These are phyloP conservation scores for Metschnikowia peoriensis DNA, from an alignment of 805 yeast genomes.

Conservation along the genomic window DNA sequence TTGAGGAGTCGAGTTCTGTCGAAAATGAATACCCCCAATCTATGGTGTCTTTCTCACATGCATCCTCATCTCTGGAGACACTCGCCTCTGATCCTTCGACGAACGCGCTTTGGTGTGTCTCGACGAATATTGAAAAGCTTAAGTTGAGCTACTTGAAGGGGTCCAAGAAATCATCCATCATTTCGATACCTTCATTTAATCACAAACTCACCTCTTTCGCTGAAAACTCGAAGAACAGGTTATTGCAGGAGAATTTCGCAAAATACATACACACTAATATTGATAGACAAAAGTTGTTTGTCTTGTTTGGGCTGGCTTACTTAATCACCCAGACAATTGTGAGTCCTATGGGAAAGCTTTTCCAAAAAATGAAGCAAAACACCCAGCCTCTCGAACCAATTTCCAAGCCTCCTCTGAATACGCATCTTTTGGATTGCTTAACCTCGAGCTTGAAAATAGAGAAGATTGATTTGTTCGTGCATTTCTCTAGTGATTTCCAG, in stretches of 20 bases:
- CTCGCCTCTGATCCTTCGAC: slow-evolving; percentile 16
- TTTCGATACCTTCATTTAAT: slow-evolving; percentile 24
- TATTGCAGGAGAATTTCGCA: slow-evolving; percentile 5
- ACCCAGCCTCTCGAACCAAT: slow-evolving; percentile 9
- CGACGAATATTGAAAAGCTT: slow-evolving; percentile 17
- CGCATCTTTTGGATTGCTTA: slow-evolving; percentile 1
- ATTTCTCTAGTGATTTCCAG: slow-evolving; percentile 16
- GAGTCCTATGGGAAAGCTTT: slow-evolving; percentile 27
- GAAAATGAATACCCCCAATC: not conserved
- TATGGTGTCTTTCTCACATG: slow-evolving; percentile 5
- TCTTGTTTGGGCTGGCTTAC: slow-evolving; percentile 33
- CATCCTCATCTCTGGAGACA: slow-evolving; percentile 31
- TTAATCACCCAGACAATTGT: slow-evolving; percentile 29
- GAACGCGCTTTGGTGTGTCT: slow-evolving; percentile 25
- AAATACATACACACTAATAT: slow-evolving; percentile 20
- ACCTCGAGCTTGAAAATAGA: slow-evolving; percentile 4
- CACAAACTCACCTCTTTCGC: slow-evolving; percentile 9
- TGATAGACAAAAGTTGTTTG: slow-evolving; percentile 33
- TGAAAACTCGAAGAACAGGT: not conserved
- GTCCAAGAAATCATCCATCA: slow-evolving; percentile 14
- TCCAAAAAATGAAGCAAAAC: slow-evolving; percentile 24
- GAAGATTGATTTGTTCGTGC: slow-evolving; percentile 12
- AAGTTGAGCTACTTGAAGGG: slow-evolving; percentile 16
- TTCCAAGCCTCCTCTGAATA: not conserved
- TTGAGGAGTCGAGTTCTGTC: slow-evolving; percentile 2